Evolutionary conservation across 2,329 filamentous ascomycete genomes (phyloP), one percentile per base, ranked within the genome.

Genomic region (Podosphaera aphanis): DNA sequence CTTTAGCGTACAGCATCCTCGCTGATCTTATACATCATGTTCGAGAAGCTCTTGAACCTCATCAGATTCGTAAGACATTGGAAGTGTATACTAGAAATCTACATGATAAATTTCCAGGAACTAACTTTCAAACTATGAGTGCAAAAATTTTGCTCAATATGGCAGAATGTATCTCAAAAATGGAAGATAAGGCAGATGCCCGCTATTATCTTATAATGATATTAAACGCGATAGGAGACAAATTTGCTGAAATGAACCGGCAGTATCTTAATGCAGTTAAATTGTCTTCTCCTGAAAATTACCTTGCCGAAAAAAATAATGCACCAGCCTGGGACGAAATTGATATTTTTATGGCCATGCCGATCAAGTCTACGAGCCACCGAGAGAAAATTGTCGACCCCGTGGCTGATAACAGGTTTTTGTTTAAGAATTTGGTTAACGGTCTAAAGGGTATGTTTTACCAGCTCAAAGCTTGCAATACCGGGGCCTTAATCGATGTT

Each of bases 111-210:
- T 93, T 93, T 51, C 92, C 90, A 0, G 92, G 92, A 7, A 95
- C 92, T 0, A 98, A 88, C 61, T 98, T 98, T 59, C 92, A 98
- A 62, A 98, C 90, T 0, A 99, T 99, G 90, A 95, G 90, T 55
- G 92, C 90, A 0, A 98, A 95, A 61, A 68, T 99, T 2, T 67
- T 99, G 0, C 68, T 98, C 11, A 99, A 98, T 60, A 92, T 99
- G 84, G 90, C 88, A 0, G 92, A 98, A 57, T 93, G 84, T 60
- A 99, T 98, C 57, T 83, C 86, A 1, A 93, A 88, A 61, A 72
- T 98, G 54, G 79, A 81, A 18, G 83, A 93, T 59, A 98, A 95
- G 64, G 76, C 80, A 38, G 88, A 98, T 60, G 90, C 90, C 20
- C 78, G 92, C 5, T 86, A 95, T 60, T 93, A 93, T 60, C 66